phyloP scores from a whole-genome alignment of 768 basidiomycete genomes.

The Psilocybe cubensis region DNA sequence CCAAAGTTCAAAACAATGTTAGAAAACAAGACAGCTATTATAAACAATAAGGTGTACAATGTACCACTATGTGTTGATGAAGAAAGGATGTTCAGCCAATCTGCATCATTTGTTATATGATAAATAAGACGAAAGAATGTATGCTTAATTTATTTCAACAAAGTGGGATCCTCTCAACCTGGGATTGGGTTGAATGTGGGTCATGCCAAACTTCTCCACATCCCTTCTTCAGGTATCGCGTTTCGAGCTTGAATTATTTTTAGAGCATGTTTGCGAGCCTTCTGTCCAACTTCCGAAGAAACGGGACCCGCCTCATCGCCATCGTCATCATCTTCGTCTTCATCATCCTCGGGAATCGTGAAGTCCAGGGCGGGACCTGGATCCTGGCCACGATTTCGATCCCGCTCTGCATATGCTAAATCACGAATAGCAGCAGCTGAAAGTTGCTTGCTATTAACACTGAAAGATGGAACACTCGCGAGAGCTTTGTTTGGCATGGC shows the following conservation, averaged over 20 bases:
- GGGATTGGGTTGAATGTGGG: not conserved
- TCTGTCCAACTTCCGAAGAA: slow-evolving; percentile 34
- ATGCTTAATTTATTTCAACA: not conserved
- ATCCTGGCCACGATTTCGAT: slow-evolving; percentile 64
- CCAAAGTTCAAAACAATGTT: not conserved
- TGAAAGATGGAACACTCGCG: slow-evolving; percentile 33
- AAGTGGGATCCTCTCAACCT: not conserved
- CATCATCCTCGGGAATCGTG: slow-evolving; percentile 51
- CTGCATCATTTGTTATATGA: not conserved
- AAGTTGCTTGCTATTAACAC: slow-evolving; percentile 23
- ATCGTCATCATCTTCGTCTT: slow-evolving; percentile 52
- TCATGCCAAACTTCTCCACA: slow-evolving; percentile 80
- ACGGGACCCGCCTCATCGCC: slow-evolving; percentile 24
- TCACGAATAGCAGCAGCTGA: slow-evolving; percentile 58
- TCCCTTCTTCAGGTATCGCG: slow-evolving; percentile 68
- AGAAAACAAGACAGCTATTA: not conserved
- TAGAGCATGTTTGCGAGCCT: slow-evolving; percentile 62
- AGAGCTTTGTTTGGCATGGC: slow-evolving; percentile 37
- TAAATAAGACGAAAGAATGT: not conserved
- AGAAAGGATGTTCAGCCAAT: not conserved
- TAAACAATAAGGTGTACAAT: not conserved
- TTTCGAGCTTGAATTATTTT: slow-evolving; percentile 74
- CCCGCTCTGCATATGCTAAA: slow-evolving; percentile 70
- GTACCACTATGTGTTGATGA: not conserved
- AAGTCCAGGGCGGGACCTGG: slow-evolving; percentile 75